phyloP scores from a whole-genome alignment of 208 protist genomes.

The Crithidia bombi region DNA sequence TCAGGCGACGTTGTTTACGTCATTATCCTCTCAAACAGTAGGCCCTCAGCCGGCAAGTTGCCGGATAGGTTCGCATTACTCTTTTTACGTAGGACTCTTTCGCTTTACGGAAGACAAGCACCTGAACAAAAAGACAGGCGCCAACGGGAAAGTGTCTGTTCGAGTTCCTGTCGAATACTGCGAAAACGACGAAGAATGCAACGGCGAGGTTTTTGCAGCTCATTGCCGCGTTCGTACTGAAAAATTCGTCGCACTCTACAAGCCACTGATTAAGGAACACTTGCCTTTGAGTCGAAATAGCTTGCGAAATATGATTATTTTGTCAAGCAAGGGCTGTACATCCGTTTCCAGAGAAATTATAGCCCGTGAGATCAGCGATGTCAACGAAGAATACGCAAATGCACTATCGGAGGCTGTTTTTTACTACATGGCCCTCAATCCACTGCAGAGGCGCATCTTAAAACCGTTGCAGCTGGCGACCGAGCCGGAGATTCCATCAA shows the following conservation, averaged over 20 bases:
- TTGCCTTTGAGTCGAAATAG: slow-evolving; percentile 48
- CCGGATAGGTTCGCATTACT: slow-evolving; percentile 90
- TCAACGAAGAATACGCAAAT: slow-evolving; percentile 71
- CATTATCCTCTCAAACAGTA: slow-evolving; percentile 36
- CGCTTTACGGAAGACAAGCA: slow-evolving; percentile 30
- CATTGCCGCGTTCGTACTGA: slow-evolving; percentile 51
- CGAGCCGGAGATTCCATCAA: slow-evolving; percentile 6
- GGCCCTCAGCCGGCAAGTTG: slow-evolving; percentile 49
- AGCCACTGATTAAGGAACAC: slow-evolving; percentile 63
- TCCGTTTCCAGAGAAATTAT: slow-evolving; percentile 55
- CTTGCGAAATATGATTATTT: slow-evolving; percentile 70
- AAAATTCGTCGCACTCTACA: slow-evolving; percentile 77
- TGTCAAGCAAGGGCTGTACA: slow-evolving; percentile 55
- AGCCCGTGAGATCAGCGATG: slow-evolving; percentile 54
- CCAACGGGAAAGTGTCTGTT: slow-evolving; percentile 17
- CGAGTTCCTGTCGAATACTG: slow-evolving; percentile 71
- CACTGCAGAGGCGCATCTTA: slow-evolving; percentile 64
- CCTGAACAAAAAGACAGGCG: not conserved
- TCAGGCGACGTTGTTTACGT: slow-evolving; percentile 37
- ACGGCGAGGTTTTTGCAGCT: slow-evolving; percentile 32
- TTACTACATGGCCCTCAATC: slow-evolving; percentile 82
- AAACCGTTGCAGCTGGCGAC: slow-evolving; percentile 62
- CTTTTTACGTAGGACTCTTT: slow-evolving; percentile 80
- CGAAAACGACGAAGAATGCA: slow-evolving; percentile 34
- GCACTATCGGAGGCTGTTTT: slow-evolving; percentile 69